Evolutionary conservation across 2,329 filamentous ascomycete species (phyloP).

Genomic region (Dactylellina sp.): DNA sequence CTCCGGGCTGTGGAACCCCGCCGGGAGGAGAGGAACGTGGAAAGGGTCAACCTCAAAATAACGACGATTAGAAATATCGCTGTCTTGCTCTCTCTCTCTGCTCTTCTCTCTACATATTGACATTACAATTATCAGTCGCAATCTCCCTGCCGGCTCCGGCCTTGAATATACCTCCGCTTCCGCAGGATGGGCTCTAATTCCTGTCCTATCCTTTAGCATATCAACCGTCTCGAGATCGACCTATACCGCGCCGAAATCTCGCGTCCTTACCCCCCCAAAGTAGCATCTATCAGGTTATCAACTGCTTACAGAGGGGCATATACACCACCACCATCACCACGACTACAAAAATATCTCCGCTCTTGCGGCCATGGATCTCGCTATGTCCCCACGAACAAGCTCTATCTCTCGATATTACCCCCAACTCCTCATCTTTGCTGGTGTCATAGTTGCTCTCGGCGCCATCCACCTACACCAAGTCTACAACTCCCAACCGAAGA

Average conservation of each 20-base stretch:
- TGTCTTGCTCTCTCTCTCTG: neutral
- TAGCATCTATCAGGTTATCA: no score
- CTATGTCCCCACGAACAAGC: conserved; percentile 46
- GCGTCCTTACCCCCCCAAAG: no score
- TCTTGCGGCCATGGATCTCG: conserved; percentile 1
- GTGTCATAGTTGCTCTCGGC: conserved; percentile 57
- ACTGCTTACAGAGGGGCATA: no score
- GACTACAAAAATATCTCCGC: no score
- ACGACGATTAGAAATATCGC: conserved; percentile 1
- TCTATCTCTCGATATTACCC: conserved; percentile 58
- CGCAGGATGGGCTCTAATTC: conserved; percentile 34
- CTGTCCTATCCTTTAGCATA: no score
- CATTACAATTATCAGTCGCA: no score
- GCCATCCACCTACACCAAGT: conserved; percentile 58
- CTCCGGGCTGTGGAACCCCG: neutral
- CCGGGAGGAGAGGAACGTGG: neutral
- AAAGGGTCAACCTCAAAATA: conserved; percentile 11
- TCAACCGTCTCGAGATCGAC: no score
- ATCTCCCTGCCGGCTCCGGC: conserved; percentile 1
- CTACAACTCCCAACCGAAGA: conserved; percentile 56
- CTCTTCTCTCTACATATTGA: neutral
- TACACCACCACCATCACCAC: neutral
- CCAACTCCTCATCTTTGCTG: conserved; percentile 57
- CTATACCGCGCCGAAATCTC: no score
- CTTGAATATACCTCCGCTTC: no score